Evolutionary conservation across 2,329 filamentous ascomycete species (phyloP), one percentile per base, ranked within the genome.

Genomic region (Talaromyces sp.): DNA sequence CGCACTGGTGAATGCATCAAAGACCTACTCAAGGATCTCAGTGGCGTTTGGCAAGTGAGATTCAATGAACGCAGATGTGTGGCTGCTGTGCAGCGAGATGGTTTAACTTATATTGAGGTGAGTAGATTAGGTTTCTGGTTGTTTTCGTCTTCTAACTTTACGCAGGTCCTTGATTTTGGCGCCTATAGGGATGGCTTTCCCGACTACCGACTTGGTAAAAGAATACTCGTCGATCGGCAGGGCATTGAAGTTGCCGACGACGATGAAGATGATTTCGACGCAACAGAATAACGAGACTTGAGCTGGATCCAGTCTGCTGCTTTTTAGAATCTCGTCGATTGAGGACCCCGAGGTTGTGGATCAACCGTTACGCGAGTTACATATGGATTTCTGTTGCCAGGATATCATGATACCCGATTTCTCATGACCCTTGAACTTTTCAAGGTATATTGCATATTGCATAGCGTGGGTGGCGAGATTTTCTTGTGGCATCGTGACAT

Each of bases 21-120:
- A 66, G 93, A 99, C 74, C 83, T 99, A 48, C 81, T 99, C 69
- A 96, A 91, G 14, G 92, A 97, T 70, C 82, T 99, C 38, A 93
- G 88, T 66, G 92, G 93, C n/a, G 94, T 99, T 8, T 99, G 94
- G 94, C 94, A 99, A 78, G 94, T 99, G 69, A 94, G 94, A 70
- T 99, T 99, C 77, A 92, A 99, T 70, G 91, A 95, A 71, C 84
- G 94, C 66, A 85, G 93, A 73, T 99, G 94, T 73, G 94, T 99
- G 60, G 94, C 94, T 62, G 94, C 94, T 51, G 94, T 99, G 60
- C 94, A 99, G 80, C 85, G 94, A 59, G 91, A 96, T 65, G 88
- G 87, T 68, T 78, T 96, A 68, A 99, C 94, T 21, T 99, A 96
- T 74, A 92, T 99, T 61, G 94, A 99, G 85, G 94, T 96, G 46